Conservation (phyloP, 2,329 filamentous ascomycete genomes). For the Scleromitrula shiraiana region DNA sequence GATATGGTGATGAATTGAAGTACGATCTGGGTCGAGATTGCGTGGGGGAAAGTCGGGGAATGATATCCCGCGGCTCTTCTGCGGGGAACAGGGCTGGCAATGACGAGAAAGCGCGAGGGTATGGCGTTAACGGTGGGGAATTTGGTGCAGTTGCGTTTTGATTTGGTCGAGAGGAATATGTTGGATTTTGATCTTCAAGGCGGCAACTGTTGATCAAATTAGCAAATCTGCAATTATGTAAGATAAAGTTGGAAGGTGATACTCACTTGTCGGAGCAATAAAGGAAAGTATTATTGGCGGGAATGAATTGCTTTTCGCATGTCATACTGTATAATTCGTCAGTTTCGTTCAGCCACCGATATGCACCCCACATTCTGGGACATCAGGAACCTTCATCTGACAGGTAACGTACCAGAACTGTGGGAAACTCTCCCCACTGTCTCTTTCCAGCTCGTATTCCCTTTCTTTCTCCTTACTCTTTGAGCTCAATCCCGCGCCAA, state of each 20-base stretch:
- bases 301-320: conserved; percentile 58
- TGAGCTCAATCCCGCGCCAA: not conserved
- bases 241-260: not conserved
- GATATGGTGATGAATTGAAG: conserved; percentile 37
- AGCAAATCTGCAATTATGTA: not conserved
- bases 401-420: conserved; percentile 48
- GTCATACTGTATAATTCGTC: conserved; percentile 44
- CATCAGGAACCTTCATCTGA: not conserved
- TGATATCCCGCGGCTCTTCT: conserved; percentile 51
- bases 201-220: conserved; percentile 19
- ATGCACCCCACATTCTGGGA: conserved; percentile 20
- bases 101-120: conserved; percentile 23
- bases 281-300: conserved; percentile 47
- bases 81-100: conserved; percentile 34
- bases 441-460: conserved; percentile 17
- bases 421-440: conserved; percentile 56
- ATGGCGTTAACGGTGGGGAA: conserved; percentile 30
- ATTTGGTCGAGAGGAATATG: conserved; percentile 14
- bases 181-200: conserved; percentile 22
- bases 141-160: conserved; percentile 18
- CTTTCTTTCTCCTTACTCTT: conserved; percentile 13
- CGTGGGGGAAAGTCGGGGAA: conserved; percentile 56
- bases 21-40: conserved; percentile 50
- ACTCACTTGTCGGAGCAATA: conserved; percentile 59
- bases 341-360: conserved; percentile 12